These are phyloP conservation scores for Solanum bulbocastanum DNA, from an alignment of 257 asterid species.

Conservation along the genomic window DNA sequence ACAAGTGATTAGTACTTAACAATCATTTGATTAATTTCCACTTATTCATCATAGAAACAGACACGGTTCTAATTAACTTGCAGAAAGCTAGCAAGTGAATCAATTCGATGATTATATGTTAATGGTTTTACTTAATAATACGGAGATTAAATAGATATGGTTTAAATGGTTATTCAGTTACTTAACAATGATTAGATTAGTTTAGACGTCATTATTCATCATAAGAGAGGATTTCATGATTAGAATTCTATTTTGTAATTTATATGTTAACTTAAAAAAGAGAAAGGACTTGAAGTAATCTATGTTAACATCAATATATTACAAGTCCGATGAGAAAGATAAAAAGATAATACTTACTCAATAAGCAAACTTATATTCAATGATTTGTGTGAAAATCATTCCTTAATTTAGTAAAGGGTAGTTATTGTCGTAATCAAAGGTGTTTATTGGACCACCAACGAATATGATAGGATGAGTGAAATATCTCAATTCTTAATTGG, in stretches of 20 bases:
- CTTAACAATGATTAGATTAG: background rate
- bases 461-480: background rate
- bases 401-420: background rate
- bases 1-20: background rate
- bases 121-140: background rate
- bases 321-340: background rate
- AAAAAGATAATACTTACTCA: background rate
- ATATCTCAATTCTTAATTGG: background rate
- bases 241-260: background rate
- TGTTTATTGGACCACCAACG: background rate
- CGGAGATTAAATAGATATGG: background rate
- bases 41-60: background rate
- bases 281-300: background rate
- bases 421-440: background rate
- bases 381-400: background rate
- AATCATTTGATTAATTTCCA: background rate
- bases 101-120: background rate
- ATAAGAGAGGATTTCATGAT: background rate
- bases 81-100: background rate
- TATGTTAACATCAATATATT: background rate
- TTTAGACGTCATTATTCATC: background rate
- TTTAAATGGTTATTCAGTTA: background rate
- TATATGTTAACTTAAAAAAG: background rate
- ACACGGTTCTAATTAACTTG: background rate
- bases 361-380: background rate